These are phyloP conservation scores for Tephrocybe rancida DNA, from an alignment of 768 basidiomycete species.

Conservation along the genomic window DNA sequence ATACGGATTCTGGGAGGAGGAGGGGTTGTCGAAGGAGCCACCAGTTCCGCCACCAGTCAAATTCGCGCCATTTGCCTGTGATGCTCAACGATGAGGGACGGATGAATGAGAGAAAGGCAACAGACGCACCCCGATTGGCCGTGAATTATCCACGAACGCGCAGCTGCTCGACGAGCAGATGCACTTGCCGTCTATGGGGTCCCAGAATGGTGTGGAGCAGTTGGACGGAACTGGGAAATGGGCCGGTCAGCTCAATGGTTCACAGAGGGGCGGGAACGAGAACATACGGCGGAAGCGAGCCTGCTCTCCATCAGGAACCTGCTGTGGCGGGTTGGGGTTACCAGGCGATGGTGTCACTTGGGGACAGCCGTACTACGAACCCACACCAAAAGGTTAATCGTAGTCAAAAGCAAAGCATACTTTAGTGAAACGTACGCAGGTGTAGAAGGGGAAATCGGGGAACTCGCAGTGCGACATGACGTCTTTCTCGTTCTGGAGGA, in stretches of 20 bases:
- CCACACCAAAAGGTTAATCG: neutral
- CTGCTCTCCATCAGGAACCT: slow-evolving; percentile 42
- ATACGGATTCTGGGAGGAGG: slow-evolving; percentile 36
- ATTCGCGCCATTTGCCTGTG: slow-evolving; percentile 68
- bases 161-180: slow-evolving; percentile 60
- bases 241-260: neutral
- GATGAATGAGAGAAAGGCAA: neutral
- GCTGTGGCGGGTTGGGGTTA: slow-evolving; percentile 71
- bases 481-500: slow-evolving; percentile 67
- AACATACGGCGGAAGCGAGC: slow-evolving; percentile 54
- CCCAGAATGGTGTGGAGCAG: slow-evolving; percentile 83
- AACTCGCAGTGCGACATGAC: slow-evolving; percentile 64
- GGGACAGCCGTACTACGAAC: slow-evolving; percentile 75
- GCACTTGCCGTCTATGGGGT: slow-evolving; percentile 68
- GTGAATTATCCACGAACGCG: slow-evolving; percentile 62
- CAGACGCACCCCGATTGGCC: slow-evolving; percentile 67
- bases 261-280: neutral
- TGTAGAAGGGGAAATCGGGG: slow-evolving; percentile 77
- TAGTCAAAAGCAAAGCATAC: neutral
- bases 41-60: slow-evolving; percentile 64
- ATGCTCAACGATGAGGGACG: slow-evolving; percentile 2
- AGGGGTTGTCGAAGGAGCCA: slow-evolving; percentile 26
- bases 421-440: slow-evolving; percentile 56
- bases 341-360: slow-evolving; percentile 47
- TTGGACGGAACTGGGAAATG: slow-evolving; percentile 57